phyloP scores from a whole-genome alignment of 495 filamentous ascomycete species.

The Echria macrotheca region DNA sequence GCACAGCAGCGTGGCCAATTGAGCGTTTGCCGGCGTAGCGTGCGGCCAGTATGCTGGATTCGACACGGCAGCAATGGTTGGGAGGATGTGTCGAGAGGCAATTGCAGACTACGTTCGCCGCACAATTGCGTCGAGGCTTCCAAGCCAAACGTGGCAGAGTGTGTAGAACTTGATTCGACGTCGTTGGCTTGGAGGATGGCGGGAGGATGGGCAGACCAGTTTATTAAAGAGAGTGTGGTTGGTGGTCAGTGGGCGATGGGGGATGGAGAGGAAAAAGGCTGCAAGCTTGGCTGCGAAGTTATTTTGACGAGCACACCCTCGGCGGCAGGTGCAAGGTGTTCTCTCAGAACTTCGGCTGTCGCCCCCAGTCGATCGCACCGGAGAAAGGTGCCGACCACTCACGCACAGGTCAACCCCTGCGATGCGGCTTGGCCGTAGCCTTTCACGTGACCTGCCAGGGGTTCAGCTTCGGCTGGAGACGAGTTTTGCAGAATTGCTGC shows the following conservation, averaged over 20 bases:
- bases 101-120: no score
- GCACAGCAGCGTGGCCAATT: no score
- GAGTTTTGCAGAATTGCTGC: not conserved
- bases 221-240: no score
- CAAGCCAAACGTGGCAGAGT: no score
- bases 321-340: conserved; percentile 36
- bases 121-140: no score
- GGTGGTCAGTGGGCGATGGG: not conserved
- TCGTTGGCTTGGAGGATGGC: not conserved
- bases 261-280: conserved; percentile 4
- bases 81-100: no score
- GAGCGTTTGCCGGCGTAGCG: no score
- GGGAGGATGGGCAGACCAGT: no score
- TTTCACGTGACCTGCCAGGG: conserved; percentile 1
- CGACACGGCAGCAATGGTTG: no score
- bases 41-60: no score
- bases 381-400: not conserved
- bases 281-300: no score
- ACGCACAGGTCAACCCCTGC: not conserved
- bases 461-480: not conserved
- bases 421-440: conserved; percentile 1
- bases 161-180: not conserved
- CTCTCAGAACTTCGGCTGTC: not conserved
- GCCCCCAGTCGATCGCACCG: conserved; percentile 13
- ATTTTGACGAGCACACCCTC: no score